Percentiles rank a stretch among this genome's conserved stretches.
phyloP scores from a whole-genome alignment of 768 basidiomycete genomes.

The Botryobasidium botryosum region DNA sequence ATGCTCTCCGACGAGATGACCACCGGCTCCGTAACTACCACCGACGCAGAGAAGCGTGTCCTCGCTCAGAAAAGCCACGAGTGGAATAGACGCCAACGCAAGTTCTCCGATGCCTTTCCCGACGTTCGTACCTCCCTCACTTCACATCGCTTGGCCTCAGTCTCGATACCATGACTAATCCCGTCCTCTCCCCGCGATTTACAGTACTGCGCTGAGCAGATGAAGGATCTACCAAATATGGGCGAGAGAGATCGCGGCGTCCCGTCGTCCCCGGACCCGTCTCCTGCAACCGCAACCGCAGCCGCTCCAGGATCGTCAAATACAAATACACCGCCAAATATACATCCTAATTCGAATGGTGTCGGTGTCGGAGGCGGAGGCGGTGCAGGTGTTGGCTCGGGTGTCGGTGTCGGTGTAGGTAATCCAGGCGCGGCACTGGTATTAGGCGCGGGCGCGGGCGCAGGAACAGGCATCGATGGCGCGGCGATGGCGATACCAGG shows the following conservation, averaged over 20 bases:
- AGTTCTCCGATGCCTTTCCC: constrained; percentile 78
- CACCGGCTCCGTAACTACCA: constrained; percentile 74
- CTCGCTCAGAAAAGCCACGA: constrained; percentile 68
- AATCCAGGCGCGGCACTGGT: no score
- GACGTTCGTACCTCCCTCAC: constrained; percentile 38
- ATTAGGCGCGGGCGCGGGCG: no score
- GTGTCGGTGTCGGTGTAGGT: no score
- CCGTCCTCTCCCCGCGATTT: constrained; percentile 3
- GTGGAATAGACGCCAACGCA: constrained; percentile 66
- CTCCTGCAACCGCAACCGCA: constrained; percentile 14
- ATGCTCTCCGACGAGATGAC: constrained; percentile 97
- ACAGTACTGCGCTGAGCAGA: constrained; percentile 51
- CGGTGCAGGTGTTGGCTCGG: no score
- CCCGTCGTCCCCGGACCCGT: no score
- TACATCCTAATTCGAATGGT: constrained; percentile 11
- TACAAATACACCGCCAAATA: constrained; percentile 13
- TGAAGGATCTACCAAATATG: constrained; percentile 84
- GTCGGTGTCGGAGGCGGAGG: no score
- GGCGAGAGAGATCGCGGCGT: constrained; percentile 58
- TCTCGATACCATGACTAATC: not conserved
- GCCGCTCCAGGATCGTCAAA: not conserved
- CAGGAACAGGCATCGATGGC: no score
- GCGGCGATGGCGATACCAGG: no score
- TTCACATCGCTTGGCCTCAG: not conserved
- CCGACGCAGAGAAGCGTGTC: constrained; percentile 56